Evolutionary conservation across 163 green algal genomes (phyloP).

Genomic region (Chloromonas sp.): DNA sequence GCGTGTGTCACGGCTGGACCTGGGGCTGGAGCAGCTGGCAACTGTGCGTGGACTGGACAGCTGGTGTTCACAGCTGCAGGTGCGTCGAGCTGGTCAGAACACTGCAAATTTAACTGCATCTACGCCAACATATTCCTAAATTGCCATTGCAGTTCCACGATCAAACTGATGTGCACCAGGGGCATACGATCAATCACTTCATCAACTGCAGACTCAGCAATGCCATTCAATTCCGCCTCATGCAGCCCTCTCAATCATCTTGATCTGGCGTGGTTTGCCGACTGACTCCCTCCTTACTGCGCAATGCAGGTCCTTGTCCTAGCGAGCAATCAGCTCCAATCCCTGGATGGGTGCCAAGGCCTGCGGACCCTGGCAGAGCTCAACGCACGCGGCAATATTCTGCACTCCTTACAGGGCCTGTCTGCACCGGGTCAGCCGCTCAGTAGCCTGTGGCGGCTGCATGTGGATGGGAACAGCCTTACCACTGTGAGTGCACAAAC

Average conservation of each 20-base stretch:
- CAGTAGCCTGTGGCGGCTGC: neutral
- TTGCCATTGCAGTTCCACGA: too few relatives aligned
- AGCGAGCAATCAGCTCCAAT: neutral
- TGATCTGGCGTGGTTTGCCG: too few relatives aligned
- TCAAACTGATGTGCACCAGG: too few relatives aligned
- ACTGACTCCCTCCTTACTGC: too few relatives aligned
- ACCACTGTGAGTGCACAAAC: neutral
- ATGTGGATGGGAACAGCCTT: constrained; percentile 1
- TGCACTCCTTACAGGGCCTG: neutral
- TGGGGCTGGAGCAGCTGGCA: neutral
- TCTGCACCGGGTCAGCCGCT: neutral
- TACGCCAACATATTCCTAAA: too few relatives aligned
- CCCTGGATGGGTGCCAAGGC: neutral
- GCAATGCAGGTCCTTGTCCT: neutral
- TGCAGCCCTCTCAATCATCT: too few relatives aligned
- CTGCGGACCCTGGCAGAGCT: constrained; percentile 2
- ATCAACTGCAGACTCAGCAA: too few relatives aligned
- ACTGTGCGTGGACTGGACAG: neutral
- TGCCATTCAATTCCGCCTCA: too few relatives aligned
- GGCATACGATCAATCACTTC: too few relatives aligned
- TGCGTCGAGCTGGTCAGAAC: neutral
- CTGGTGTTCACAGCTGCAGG: constrained; percentile 1
- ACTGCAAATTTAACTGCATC: too few relatives aligned
- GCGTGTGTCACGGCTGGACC: neutral
- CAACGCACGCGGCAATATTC: neutral